A percentile compares a stretch with the other conserved stretches of the same genome.
Conservation (phyloP, 108 stramenopile species). For the Pelagomonas calceolata region DNA sequence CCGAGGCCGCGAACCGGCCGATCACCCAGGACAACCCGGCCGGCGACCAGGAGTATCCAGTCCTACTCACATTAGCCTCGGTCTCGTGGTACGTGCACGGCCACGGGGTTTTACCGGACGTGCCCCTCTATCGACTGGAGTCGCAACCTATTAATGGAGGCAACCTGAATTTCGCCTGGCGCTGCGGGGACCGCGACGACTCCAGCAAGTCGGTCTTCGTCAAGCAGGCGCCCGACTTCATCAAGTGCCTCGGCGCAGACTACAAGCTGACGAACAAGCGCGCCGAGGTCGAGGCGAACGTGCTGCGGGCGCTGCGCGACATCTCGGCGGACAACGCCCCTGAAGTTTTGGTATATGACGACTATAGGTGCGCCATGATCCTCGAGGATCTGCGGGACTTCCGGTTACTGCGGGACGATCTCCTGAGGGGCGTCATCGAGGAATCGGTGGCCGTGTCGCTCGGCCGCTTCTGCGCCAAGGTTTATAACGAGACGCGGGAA, state of each 20-base stretch:
- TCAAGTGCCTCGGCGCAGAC: conserved; percentile 20
- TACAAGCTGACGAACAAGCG: background rate
- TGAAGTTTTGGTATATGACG: conserved; percentile 45
- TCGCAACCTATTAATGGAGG: conserved; percentile 56
- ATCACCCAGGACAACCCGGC: too few species aligned
- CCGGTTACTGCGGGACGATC: background rate
- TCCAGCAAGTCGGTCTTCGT: conserved; percentile 41
- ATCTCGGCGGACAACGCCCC: conserved; percentile 57
- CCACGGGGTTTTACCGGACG: too few species aligned
- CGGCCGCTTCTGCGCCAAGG: background rate
- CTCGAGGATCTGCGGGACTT: background rate
- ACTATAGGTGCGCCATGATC: conserved; percentile 11
- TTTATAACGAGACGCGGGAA: conserved; percentile 16
- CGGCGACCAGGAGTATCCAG: too few species aligned
- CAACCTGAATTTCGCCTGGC: conserved; percentile 70
- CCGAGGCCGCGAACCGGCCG: too few species aligned
- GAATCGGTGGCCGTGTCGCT: background rate
- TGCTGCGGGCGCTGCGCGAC: conserved; percentile 59
- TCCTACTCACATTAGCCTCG: too few species aligned
- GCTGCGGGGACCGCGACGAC: conserved; percentile 17
- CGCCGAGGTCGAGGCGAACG: conserved; percentile 27
- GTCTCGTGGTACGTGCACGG: too few species aligned
- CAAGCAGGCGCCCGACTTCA: conserved; percentile 70
- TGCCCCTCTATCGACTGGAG: too few species aligned
- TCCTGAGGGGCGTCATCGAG: background rate